Evolutionary conservation across 441 rosid species (phyloP).

Genomic region (Euphorbia corollata): DNA sequence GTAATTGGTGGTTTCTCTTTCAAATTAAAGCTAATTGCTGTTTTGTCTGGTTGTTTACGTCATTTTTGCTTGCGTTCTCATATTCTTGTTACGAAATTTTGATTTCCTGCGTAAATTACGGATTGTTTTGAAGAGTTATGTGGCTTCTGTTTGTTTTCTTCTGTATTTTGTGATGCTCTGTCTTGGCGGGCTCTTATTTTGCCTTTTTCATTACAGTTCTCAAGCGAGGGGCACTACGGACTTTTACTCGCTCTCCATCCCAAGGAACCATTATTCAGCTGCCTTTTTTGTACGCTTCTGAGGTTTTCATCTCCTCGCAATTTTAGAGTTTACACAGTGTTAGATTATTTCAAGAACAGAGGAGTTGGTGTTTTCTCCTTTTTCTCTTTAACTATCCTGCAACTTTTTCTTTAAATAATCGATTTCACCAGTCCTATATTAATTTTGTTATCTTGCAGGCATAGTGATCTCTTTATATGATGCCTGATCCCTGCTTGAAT

Average conservation of each 20-base stretch:
- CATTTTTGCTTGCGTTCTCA: too few species aligned
- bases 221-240: neutral
- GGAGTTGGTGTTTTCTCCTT: neutral
- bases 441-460: conserved; percentile 6
- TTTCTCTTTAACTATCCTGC: neutral
- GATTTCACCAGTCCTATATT: neutral
- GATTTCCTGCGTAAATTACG: too few species aligned
- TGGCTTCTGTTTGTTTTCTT: too few species aligned
- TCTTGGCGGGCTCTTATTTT: too few species aligned
- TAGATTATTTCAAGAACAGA: neutral
- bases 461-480: neutral
- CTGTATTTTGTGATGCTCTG: too few species aligned
- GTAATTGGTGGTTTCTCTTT: too few species aligned
- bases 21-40: too few species aligned
- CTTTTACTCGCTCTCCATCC: neutral
- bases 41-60: too few species aligned
- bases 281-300: neutral
- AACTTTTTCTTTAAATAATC: too few species aligned
- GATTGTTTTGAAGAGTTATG: too few species aligned
- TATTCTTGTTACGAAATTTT: too few species aligned
- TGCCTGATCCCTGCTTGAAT: conserved; percentile 22
- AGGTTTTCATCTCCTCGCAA: neutral
- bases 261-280: neutral
- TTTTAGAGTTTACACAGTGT: neutral
- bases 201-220: neutral